phyloP scores from a whole-genome alignment of 805 yeast genomes.

The Cyberlindnera euphorbiae region DNA sequence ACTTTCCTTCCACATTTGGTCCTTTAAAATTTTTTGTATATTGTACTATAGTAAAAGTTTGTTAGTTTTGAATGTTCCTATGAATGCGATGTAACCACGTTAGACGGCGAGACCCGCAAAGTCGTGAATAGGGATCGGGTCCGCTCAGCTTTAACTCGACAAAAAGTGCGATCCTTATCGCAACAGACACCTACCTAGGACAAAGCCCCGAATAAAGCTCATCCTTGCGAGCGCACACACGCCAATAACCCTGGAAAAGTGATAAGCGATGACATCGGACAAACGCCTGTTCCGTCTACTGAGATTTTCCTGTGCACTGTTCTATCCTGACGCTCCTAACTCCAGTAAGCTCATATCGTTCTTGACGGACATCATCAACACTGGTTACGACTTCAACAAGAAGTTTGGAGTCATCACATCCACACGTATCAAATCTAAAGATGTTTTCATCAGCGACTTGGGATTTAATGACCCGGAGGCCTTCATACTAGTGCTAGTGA shows the following conservation, averaged over 20 bases:
- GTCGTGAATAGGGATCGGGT: too few relatives aligned
- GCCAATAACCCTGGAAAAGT: too few relatives aligned
- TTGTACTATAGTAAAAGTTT: too few relatives aligned
- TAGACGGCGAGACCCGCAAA: too few relatives aligned
- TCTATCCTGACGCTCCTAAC: conserved; percentile 3
- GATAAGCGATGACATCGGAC: too few relatives aligned
- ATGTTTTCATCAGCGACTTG: conserved; percentile 16
- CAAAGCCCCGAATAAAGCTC: too few relatives aligned
- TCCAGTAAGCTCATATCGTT: conserved; percentile 5
- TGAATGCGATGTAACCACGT: too few relatives aligned
- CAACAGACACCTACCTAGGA: too few relatives aligned
- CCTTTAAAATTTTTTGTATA: background rate
- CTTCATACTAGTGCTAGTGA: conserved; percentile 14
- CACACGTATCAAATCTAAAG: conserved; percentile 15
- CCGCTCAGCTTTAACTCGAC: too few relatives aligned
- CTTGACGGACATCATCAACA: conserved; percentile 17
- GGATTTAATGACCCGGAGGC: conserved; percentile 17
- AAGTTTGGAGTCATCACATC: conserved; percentile 17
- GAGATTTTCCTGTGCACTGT: conserved; percentile 2
- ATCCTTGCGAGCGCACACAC: too few relatives aligned
- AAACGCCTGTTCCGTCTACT: conserved; percentile 1
- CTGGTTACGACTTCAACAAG: conserved; percentile 17
- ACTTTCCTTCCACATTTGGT: conserved; percentile 1
- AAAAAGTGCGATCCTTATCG: too few relatives aligned
- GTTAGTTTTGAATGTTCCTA: too few relatives aligned